Base-by-base conservation (phyloP, 805 yeast species). In the Saccharomycopsis amapae region DNA sequence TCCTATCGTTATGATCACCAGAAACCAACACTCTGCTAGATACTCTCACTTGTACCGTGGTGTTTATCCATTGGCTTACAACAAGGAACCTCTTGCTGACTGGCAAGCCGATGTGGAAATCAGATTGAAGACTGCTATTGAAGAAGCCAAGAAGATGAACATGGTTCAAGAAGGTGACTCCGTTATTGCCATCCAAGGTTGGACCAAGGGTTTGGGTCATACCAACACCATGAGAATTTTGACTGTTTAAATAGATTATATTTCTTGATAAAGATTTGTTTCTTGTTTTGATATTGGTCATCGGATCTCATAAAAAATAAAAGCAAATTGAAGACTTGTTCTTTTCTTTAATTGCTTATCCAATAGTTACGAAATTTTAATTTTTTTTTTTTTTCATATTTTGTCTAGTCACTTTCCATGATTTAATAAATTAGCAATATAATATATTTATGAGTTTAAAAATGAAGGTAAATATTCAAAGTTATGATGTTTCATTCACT, bases 161-260 rank as follows among this genome's bases (percentile, higher is more conserved):
- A 78, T 93, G 69, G 73, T 93, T 65, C 68, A 71, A 59, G 81
- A 78, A 69, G 96, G 96, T 69, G 96, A 88, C 67, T 72, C 84
- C 52, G 83, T 87, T 60, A 86, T 93, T 57, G 85, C 95, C 64
- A 84, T 93, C 68, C 98, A 93, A 78, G 98, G 98, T 68, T 93
- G 95, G 90, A 85, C 95, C 64, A 85, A 90, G 68, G 97, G 97
- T 73, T 76, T 87, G 57, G 98, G 98, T 65, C 96, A 93, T 82
- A 86, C 98, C 64, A 93, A 93, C 85, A 93, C 98, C 55, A 78
- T 93, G 69, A 90, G 97, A 77, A 79, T 90, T 62, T 75, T 87
- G 59, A 76, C 77, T 65, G 90, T 87, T 64, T 81, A 72, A 66
- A 20, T 9, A 26, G 12, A 26, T n/a, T n/a, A n/a, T n/a, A n/a